Conservation (phyloP, 345 rosid genomes). For the Hypericum perforatum region DNA sequence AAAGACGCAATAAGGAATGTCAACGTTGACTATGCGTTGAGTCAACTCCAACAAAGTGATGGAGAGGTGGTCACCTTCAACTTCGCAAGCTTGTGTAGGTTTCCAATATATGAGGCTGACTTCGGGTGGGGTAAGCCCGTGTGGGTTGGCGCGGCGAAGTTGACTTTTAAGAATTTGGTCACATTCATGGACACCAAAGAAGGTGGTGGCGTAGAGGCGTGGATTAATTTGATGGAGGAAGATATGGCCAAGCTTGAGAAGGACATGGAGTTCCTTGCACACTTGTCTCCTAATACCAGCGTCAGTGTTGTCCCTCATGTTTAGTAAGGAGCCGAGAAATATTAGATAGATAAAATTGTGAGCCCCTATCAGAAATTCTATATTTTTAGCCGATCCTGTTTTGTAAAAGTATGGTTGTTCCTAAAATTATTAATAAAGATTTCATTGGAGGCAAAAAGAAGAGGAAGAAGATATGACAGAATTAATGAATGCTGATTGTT, state of each 20-base stretch:
- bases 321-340: no score
- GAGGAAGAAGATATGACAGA: no score
- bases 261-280: not conserved
- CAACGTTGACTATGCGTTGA: no score
- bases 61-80: not conserved
- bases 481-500: no score
- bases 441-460: no score
- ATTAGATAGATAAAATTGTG: no score
- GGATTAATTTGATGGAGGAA: slow-evolving; percentile 8
- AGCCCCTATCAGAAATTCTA: no score
- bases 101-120: slow-evolving; percentile 8
- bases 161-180: not conserved
- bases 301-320: no score
- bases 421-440: no score
- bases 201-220: slow-evolving; percentile 9
- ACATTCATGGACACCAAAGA: slow-evolving; percentile 4
- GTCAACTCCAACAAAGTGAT: no score
- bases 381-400: no score
- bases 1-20: not conserved
- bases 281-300: not conserved
- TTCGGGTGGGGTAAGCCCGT: slow-evolving; percentile 14
- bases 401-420: no score
- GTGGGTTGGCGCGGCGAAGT: slow-evolving; percentile 1
- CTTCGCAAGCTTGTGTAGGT: slow-evolving; percentile 8
- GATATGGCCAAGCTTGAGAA: slow-evolving; percentile 9